Percentiles rank a stretch among this genome's conserved stretches.
phyloP scores from a whole-genome alignment of 768 basidiomycete genomes.

The Tylopilus rubrobrunneus region DNA sequence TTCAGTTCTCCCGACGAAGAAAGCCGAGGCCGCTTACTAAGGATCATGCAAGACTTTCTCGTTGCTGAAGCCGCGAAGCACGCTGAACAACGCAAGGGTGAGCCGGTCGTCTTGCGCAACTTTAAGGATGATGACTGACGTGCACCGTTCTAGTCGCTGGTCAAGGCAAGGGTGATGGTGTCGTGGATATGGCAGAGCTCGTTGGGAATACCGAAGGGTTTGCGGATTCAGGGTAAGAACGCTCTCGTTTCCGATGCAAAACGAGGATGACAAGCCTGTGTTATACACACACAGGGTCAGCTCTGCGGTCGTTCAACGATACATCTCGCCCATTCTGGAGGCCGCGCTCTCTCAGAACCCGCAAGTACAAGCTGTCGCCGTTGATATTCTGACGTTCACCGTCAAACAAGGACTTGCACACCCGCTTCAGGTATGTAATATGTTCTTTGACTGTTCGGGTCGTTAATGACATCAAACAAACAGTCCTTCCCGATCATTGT shows the following conservation, averaged over 20 bases:
- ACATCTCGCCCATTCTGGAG: constrained; percentile 74
- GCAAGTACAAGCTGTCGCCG: constrained; percentile 75
- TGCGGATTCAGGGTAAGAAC: constrained; percentile 88
- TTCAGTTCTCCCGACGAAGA: constrained; percentile 75
- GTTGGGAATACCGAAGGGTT: constrained; percentile 95
- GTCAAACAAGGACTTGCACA: constrained; percentile 95
- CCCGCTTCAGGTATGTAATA: constrained; percentile 72
- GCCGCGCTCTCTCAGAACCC: constrained; percentile 71
- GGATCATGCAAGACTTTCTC: constrained; percentile 91
- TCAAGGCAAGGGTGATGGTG: constrained; percentile 28
- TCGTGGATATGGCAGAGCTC: constrained; percentile 88
- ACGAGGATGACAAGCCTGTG: background rate
- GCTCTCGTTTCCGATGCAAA: background rate
- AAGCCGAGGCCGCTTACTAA: constrained; percentile 66
- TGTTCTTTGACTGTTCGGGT: background rate
- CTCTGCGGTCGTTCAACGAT: constrained; percentile 92
- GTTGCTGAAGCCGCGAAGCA: constrained; percentile 80
- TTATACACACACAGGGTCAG: constrained; percentile 67
- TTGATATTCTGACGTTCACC: constrained; percentile 90
- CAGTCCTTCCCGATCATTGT: constrained; percentile 91
- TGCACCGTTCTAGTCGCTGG: constrained; percentile 7
- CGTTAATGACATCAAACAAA: background rate
- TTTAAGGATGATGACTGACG: background rate
- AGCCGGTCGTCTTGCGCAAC: background rate
- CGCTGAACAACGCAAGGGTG: constrained; percentile 66